Base-by-base conservation (phyloP, 2,329 filamentous ascomycete species). In the Dactylellina parvicollis region DNA sequence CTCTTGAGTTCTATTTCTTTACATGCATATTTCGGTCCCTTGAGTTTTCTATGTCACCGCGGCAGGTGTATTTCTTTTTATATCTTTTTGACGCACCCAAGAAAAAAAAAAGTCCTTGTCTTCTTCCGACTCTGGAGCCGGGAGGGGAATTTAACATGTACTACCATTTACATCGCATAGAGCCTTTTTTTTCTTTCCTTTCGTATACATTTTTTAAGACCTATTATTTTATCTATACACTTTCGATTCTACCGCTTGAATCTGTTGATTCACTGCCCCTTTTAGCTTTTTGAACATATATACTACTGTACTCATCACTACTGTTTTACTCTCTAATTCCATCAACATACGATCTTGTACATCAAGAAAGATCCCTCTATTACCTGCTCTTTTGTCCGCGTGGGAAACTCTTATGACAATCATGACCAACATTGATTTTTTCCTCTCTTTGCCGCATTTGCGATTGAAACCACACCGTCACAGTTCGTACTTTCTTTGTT, bases 321-420 rank as follows among this genome's bases (percentile, higher is more conserved):
- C 12, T 32, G 30, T 32, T 50, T 9, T n/a, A 30, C 47, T 18
- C 7, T 40, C 22, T 26, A 46, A 42, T 26, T 49, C 54, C 47
- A 64, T 24, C 18, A 7, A 34, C 26, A 20, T 46, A 32, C 30
- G 3, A n/a, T n/a, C n/a, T 9, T 60, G 44, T 60, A 54, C 44
- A 60, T 67, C 24, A 32, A n/a, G 24, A 18, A n/a, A 20, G 18
- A 18, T 49, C 18, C 50, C 42, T 50, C 26, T 38, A 56, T 55
- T 57, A 49, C 26, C 44, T 36, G 47, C 38, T 57, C 50, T 32
- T 62, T 44, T 38, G 10, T 57, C 44, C 61, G 61, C 50, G n/a
- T 8, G n/a, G n/a, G 34, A 42, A 49, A 40, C 55, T 40, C 28
- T 50, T 49, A 66, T 66, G 61, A 66, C 32, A 40, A 66, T 66